Conservation (phyloP, 306 rosid species). For the Gillenia trifoliata region DNA sequence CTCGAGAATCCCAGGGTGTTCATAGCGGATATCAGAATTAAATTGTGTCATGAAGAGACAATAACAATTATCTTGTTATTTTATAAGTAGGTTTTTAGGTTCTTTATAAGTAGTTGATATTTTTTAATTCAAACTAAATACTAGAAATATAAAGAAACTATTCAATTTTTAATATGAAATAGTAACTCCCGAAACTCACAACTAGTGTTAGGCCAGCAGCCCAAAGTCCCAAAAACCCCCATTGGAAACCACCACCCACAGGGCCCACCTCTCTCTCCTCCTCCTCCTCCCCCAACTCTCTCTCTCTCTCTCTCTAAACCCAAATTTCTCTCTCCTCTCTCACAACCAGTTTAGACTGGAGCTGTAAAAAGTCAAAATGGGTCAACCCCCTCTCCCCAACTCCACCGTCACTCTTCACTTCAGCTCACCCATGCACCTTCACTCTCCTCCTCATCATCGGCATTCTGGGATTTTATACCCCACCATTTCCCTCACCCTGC, state of each 20-base stretch:
- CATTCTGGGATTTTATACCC: constrained; percentile 52
- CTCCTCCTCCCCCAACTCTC: neutral
- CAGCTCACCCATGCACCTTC: constrained; percentile 33
- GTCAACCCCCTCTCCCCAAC: constrained; percentile 34
- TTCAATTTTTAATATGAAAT: neutral
- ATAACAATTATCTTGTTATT: no score
- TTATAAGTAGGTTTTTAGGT: no score
- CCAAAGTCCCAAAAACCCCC: neutral
- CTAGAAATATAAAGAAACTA: neutral
- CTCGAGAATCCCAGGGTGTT: no score
- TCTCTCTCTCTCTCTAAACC: no score
- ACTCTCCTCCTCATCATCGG: constrained; percentile 38
- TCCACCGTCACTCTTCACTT: constrained; percentile 24
- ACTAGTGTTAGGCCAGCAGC: neutral
- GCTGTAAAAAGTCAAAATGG: constrained; percentile 35
- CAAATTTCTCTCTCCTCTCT: neutral
- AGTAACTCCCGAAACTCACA: neutral
- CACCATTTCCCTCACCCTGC: constrained; percentile 44
- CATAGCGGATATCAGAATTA: no score
- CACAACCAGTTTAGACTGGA: neutral
- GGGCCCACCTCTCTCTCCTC: neutral
- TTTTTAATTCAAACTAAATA: no score
- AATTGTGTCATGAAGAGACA: no score
- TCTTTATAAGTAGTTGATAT: no score
- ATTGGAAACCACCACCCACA: neutral